Evolutionary conservation across 805 yeast species (phyloP).

Genomic region (Metschnikowia gelsemii): DNA sequence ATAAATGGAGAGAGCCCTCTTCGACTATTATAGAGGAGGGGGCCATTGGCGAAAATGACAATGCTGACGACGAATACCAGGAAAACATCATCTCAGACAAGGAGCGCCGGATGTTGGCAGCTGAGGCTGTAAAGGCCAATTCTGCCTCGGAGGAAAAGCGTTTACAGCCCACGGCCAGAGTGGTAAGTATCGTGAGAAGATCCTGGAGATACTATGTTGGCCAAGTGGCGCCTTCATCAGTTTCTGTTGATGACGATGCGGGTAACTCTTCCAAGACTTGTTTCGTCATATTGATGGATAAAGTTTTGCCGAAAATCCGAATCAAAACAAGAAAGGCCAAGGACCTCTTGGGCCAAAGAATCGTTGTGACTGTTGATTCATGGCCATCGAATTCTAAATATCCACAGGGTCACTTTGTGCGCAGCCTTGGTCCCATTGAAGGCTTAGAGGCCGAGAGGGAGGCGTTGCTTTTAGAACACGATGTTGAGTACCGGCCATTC

Average conservation of each 20-base stretch:
- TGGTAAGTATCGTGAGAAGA: conserved; percentile 84
- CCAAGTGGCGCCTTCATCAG: conserved; percentile 78
- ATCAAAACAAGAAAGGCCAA: conserved; percentile 84
- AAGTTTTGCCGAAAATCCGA: conserved; percentile 79
- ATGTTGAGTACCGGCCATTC: conserved; percentile 94
- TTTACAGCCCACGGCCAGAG: conserved; percentile 88
- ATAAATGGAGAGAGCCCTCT: conserved; percentile 86
- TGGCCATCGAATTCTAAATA: conserved; percentile 84
- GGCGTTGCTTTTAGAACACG: conserved; percentile 89
- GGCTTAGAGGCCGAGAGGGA: conserved; percentile 95
- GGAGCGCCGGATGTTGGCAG: conserved; percentile 70
- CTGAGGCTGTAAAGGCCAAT: conserved; percentile 70
- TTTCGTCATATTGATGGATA: conserved; percentile 86
- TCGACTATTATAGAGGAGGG: conserved; percentile 76
- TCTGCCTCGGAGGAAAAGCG: conserved; percentile 39
- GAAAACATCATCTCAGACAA: conserved; percentile 58
- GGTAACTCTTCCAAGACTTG: conserved; percentile 74
- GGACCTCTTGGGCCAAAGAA: conserved; percentile 82
- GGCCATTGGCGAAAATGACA: conserved; percentile 55
- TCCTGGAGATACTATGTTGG: conserved; percentile 98
- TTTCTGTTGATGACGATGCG: conserved; percentile 47
- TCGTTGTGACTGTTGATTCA: conserved; percentile 87
- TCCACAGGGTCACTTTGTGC: conserved; percentile 94
- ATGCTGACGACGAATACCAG: conserved; percentile 55
- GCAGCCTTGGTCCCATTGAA: conserved; percentile 86